A percentile compares a stretch with the other conserved stretches of the same genome.
phyloP scores from a whole-genome alignment of 1,139 yeast species.

The Lodderomyces oxycetoniae region DNA sequence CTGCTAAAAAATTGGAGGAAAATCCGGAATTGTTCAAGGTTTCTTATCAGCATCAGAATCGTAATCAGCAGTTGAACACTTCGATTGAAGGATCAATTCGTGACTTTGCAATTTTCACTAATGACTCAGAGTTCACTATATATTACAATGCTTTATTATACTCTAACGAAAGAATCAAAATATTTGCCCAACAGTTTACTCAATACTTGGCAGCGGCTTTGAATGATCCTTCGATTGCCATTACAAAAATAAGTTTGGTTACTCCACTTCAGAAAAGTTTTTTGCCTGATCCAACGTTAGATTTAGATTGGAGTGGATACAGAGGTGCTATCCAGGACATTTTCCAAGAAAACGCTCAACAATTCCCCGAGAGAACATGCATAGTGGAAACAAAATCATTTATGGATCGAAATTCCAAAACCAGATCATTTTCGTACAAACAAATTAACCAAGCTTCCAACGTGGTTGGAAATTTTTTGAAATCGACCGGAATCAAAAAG shows the following conservation, averaged over 20 bases:
- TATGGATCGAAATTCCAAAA: constrained; percentile 47
- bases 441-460: constrained; percentile 95
- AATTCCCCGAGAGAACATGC: constrained; percentile 80
- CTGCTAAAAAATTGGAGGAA: constrained; percentile 46
- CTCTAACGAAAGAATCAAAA: constrained; percentile 61
- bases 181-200: constrained; percentile 68
- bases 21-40: constrained; percentile 63
- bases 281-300: constrained; percentile 83
- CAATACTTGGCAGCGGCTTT: constrained; percentile 40
- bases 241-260: constrained; percentile 63
- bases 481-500: constrained; percentile 71
- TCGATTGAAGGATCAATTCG: constrained; percentile 52
- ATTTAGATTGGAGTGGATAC: constrained; percentile 86
- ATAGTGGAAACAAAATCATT: constrained; percentile 87
- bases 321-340: constrained; percentile 97
- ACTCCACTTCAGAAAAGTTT: constrained; percentile 54
- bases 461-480: constrained; percentile 83
- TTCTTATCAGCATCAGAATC: constrained; percentile 51
- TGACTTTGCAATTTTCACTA: constrained; percentile 55
- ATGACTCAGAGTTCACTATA: constrained; percentile 31
- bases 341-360: constrained; percentile 76
- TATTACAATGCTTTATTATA: constrained; percentile 76
- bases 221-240: constrained; percentile 31
- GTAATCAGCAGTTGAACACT: constrained; percentile 43
- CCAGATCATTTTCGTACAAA: constrained; percentile 72